phyloP scores from a whole-genome alignment of 163 green algal genomes.

The Scenedesmus sp. region DNA sequence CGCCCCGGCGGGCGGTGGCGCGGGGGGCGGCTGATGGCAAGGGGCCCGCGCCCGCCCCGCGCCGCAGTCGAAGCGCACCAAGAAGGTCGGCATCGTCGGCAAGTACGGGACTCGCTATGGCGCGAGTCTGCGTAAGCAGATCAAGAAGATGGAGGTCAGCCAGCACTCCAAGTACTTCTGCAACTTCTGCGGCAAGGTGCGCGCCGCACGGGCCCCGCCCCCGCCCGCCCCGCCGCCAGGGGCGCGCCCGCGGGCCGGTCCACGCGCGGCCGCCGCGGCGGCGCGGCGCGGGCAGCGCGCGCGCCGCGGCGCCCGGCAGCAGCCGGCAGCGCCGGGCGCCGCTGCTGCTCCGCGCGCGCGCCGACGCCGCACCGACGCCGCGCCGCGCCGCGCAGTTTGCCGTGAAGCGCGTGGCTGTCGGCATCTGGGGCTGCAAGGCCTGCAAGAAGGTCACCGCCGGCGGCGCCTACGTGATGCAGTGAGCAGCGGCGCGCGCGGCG shows the following conservation, averaged over 20 bases:
- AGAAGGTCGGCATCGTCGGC: slow-evolving; percentile 99
- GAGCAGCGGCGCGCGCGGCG: slow-evolving; percentile 51
- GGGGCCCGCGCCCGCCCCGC: too few species aligned
- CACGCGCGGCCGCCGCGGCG: too few species aligned
- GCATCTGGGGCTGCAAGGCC: slow-evolving; percentile 98
- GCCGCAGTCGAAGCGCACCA: slow-evolving; percentile 95
- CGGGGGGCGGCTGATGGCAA: too few species aligned
- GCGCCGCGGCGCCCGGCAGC: too few species aligned
- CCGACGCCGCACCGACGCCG: too few species aligned
- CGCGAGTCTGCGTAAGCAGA: slow-evolving; percentile 96
- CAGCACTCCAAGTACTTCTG: slow-evolving; percentile 99
- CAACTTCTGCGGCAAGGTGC: slow-evolving; percentile 98
- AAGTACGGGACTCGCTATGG: slow-evolving; percentile 99
- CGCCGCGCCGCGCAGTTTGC: slow-evolving; percentile 75
- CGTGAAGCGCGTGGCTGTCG: slow-evolving; percentile 93
- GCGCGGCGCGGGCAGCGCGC: too few species aligned
- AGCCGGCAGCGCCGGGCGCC: too few species aligned
- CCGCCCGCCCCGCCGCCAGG: too few species aligned
- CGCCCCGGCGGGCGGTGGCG: too few species aligned
- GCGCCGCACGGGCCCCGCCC: neutral
- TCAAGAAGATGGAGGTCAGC: slow-evolving; percentile 99
- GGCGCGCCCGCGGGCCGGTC: too few species aligned
- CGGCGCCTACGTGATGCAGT: slow-evolving; percentile 94
- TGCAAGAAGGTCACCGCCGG: slow-evolving; percentile 96
- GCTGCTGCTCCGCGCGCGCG: too few species aligned